Evolutionary conservation across 208 protist genomes (phyloP), one percentile per base, ranked within the genome.

Genomic region (Zelonia costaricensis): DNA sequence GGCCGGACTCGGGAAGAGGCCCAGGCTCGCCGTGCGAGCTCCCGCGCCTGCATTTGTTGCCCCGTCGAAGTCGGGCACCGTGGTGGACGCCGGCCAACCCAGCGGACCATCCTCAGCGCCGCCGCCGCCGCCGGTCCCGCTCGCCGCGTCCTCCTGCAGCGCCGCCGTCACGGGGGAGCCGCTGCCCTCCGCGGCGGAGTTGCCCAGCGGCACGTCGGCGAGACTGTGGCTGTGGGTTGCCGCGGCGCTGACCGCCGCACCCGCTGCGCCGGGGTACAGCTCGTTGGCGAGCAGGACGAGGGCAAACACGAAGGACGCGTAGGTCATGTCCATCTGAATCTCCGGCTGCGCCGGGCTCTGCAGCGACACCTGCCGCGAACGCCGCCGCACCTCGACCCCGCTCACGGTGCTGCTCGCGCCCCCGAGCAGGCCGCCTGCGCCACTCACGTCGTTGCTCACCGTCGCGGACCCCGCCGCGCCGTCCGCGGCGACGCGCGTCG

Each of bases 261-360:
- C 15, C 13, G 4, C n/a, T 13, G 28, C 1, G 25, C 62, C 54
- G 9, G 84, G 82, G 61, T 78, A 94, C 40, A 88, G 48, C 18
- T 47, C 58, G 61, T 91, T 67, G 3, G 83, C 78, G 12, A 95
- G 65, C 31, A 95, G 68, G 28, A 79, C 60, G 15, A 91, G 18
- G 18, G 84, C 88, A 0, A 72, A 71, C 20, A 86, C 51, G 47
- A 92, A 95, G 58, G 83, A 80, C 53, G 83, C 53, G 56, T 80
- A 92, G 20, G 71, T 87, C 71, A 95, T 80, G 51, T 79, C 75
- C 33, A 64, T 76, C 22, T 74, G 69, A 31, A 80, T 66, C 8
- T 62, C 69, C 1, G 79, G 79, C 28, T 82, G 9, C 16, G 55
- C 20, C 25, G 62, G 44, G 18, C 43, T 16, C 35, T 46, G 46